Percentiles rank a stretch among this genome's conserved stretches.
Evolutionary conservation across 345 rosid genomes (phyloP).

Genomic region (Moringa oleifera): DNA sequence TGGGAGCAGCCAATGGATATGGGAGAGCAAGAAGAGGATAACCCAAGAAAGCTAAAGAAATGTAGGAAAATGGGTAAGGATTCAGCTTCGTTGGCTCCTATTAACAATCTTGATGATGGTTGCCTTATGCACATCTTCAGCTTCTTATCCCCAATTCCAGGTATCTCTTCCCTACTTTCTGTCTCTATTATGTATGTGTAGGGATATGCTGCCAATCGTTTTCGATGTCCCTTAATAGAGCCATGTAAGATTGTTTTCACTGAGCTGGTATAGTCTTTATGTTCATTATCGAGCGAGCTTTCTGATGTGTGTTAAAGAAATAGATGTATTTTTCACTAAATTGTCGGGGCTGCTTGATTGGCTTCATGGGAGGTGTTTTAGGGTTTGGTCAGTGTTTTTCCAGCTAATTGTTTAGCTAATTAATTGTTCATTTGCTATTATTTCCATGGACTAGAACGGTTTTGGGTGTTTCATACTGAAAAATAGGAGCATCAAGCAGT

Average conservation of each 20-base stretch:
- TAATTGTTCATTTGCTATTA: not conserved
- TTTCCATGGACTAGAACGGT: too few species aligned
- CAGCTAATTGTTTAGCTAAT: not conserved
- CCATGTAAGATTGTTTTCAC: not conserved
- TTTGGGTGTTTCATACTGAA: not conserved
- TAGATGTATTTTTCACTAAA: not conserved
- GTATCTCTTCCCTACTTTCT: slow-evolving; percentile 20
- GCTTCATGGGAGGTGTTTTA: not conserved
- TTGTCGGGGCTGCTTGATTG: not conserved
- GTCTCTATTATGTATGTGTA: not conserved
- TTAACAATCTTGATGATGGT: slow-evolving; percentile 91
- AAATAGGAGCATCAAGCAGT: too few species aligned
- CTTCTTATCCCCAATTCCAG: slow-evolving; percentile 90
- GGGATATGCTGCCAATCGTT: not conserved
- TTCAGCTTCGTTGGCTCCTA: slow-evolving; percentile 23
- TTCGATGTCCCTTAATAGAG: not conserved
- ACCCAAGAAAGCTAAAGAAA: not conserved
- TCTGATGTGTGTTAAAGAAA: not conserved
- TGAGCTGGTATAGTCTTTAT: not conserved
- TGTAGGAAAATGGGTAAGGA: not conserved
- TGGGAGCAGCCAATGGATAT: slow-evolving; percentile 10
- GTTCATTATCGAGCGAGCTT: too few species aligned
- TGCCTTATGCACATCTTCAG: slow-evolving; percentile 98
- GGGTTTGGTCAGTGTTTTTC: not conserved
- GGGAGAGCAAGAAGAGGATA: slow-evolving; percentile 8